These are phyloP conservation scores for Xerocomellus dryophilus DNA, from an alignment of 768 basidiomycete species.

Conservation along the genomic window DNA sequence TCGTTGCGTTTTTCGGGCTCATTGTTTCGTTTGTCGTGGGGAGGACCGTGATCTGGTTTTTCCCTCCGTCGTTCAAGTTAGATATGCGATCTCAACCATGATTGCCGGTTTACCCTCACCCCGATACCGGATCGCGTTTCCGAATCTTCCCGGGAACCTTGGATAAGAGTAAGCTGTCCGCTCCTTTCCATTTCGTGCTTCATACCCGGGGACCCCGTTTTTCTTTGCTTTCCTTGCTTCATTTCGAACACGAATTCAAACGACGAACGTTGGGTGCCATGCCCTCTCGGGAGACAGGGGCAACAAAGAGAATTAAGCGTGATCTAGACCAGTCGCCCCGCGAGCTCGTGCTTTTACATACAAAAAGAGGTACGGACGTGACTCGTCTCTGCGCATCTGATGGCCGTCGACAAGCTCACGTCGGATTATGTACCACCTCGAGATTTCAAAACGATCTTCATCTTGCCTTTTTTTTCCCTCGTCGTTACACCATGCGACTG, in stretches of 20 bases:
- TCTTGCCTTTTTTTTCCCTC: not conserved
- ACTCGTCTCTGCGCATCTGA: slow-evolving; percentile 15
- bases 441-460: not conserved
- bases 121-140: not conserved
- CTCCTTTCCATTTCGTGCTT: not conserved
- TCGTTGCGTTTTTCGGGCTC: not conserved
- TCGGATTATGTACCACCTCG: slow-evolving; percentile 3
- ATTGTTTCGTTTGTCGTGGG: slow-evolving; percentile 5
- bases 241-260: not conserved
- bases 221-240: not conserved
- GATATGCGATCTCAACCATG: not conserved
- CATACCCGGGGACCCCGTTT: slow-evolving; percentile 10
- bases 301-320: not conserved
- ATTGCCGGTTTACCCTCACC: not conserved
- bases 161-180: not conserved
- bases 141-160: not conserved
- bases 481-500: too few relatives aligned
- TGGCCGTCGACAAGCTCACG: slow-evolving; percentile 21
- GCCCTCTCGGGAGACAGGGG: not conserved
- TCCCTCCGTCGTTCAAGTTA: not conserved
- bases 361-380: slow-evolving; percentile 6
- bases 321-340: not conserved
- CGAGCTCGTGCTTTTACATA: slow-evolving; percentile 12
- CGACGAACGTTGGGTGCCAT: not conserved
- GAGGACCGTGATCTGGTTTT: not conserved